Conservation (phyloP, 352 stramenopile genomes). For the Discostella stelligera region DNA sequence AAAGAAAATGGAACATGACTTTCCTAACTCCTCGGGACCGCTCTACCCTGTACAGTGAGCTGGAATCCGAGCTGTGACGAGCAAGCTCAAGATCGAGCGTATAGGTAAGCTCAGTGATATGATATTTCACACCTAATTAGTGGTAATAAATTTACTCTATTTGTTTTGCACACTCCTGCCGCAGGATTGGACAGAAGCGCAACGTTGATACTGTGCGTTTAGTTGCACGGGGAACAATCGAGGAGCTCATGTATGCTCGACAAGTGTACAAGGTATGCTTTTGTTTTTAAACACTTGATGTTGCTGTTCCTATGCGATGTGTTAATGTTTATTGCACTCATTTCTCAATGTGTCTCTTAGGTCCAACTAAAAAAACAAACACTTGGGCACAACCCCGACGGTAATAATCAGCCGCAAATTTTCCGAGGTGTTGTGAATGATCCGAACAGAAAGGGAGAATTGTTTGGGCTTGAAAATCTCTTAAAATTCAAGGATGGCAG, state of each 20-base stretch:
- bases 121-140: background rate
- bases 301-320: background rate
- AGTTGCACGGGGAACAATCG: conserved; percentile 81
- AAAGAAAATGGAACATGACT: background rate
- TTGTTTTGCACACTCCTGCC: conserved; percentile 49
- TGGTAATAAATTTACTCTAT: conserved; percentile 6
- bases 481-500: conserved; percentile 77
- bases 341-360: conserved; percentile 76
- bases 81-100: conserved; percentile 79
- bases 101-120: conserved; percentile 37
- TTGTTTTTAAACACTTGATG: background rate
- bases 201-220: conserved; percentile 81
- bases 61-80: conserved; percentile 83
- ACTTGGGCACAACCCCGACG: conserved; percentile 43
- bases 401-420: conserved; percentile 56
- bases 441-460: conserved; percentile 74
- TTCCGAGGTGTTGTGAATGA: conserved; percentile 77
- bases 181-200: conserved; percentile 82
- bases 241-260: conserved; percentile 80
- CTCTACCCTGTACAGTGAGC: conserved; percentile 47
- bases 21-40: background rate
- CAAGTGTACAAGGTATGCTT: conserved; percentile 33
- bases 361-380: conserved; percentile 82
- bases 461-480: conserved; percentile 82
- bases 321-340: background rate